phyloP scores from a whole-genome alignment of 306 rosid genomes.

The Macrotyloma uniflorum region DNA sequence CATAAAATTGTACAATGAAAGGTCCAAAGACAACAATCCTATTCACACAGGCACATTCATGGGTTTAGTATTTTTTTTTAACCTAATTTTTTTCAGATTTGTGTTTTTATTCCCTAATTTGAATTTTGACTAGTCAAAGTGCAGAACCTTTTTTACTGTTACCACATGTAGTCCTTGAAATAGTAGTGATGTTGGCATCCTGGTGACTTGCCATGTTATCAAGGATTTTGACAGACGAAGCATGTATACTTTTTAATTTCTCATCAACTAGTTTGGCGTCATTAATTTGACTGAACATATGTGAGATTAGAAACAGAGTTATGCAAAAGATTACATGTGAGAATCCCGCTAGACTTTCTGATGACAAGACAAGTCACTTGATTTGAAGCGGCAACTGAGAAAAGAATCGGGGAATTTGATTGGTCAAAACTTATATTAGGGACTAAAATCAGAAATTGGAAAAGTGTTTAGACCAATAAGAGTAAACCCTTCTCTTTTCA shows the following conservation, averaged over 20 bases:
- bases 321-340: too few species aligned
- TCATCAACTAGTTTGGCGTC: neutral
- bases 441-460: too few species aligned
- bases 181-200: neutral
- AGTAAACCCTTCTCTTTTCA: neutral
- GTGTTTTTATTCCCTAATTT: neutral
- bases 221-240: neutral
- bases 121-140: neutral
- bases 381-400: too few species aligned
- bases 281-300: neutral
- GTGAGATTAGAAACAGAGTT: neutral
- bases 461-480: neutral
- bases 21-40: neutral
- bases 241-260: too few species aligned
- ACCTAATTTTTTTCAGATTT: neutral
- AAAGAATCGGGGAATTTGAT: neutral
- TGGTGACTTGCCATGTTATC: neutral
- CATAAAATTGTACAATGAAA: neutral
- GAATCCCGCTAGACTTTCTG: too few species aligned
- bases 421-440: neutral
- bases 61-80: neutral
- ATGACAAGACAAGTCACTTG: too few species aligned
- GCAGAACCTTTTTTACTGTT: neutral
- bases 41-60: neutral
- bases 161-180: neutral